Conservation (phyloP, 768 basidiomycete genomes). For the Boletus vinaceobasis region DNA sequence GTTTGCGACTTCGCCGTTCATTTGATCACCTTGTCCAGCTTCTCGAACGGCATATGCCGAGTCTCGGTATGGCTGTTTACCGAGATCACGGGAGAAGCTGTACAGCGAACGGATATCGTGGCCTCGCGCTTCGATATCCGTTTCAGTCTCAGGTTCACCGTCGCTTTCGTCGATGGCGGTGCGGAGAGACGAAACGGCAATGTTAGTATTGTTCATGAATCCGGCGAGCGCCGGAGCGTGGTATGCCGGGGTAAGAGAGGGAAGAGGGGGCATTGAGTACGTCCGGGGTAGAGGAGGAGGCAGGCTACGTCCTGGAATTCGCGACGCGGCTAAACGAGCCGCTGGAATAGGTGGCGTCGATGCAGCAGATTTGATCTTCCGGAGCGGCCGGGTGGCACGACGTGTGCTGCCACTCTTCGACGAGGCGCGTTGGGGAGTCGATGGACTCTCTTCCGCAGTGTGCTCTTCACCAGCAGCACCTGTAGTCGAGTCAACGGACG, state of each 20-base stretch:
- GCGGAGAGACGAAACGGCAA: slow-evolving; percentile 34
- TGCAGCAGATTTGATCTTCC: slow-evolving; percentile 35
- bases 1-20: slow-evolving; percentile 21
- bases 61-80: slow-evolving; percentile 23
- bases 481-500: slow-evolving; percentile 28
- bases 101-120: slow-evolving; percentile 32
- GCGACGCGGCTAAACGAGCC: slow-evolving; percentile 33
- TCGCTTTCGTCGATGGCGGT: slow-evolving; percentile 36
- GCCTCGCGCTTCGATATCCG: slow-evolving; percentile 29
- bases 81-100: slow-evolving; percentile 32
- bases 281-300: slow-evolving; percentile 32
- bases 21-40: slow-evolving; percentile 14
- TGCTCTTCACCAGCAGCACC: slow-evolving; percentile 27
- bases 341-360: slow-evolving; percentile 34
- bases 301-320: slow-evolving; percentile 28
- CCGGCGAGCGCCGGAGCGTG: slow-evolving; percentile 24
- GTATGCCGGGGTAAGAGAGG: slow-evolving; percentile 28
- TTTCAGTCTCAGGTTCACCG: slow-evolving; percentile 32
- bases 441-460: slow-evolving; percentile 17
- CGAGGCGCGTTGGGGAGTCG: slow-evolving; percentile 22
- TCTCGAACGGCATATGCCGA: slow-evolving; percentile 27
- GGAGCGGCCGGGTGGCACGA: slow-evolving; percentile 30
- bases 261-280: slow-evolving; percentile 31
- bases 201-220: slow-evolving; percentile 36
- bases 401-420: slow-evolving; percentile 22